These are phyloP conservation scores for Suillus fuscotomentosus DNA, from an alignment of 768 basidiomycete genomes.

Conservation along the genomic window DNA sequence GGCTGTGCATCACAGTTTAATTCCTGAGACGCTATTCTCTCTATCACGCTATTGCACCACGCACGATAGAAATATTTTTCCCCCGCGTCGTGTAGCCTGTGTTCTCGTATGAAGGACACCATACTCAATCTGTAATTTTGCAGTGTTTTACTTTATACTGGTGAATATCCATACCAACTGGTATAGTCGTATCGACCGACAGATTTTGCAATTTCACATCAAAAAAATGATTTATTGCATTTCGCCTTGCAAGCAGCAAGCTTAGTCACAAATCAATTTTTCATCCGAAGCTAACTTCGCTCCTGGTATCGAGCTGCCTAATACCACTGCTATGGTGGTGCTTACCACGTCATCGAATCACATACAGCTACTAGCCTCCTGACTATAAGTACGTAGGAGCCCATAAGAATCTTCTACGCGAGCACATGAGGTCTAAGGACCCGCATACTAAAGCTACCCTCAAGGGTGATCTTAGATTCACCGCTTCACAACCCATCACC, in stretches of 20 bases:
- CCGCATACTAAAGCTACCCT: not conserved
- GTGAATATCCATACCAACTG: not conserved
- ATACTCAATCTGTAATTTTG: not conserved
- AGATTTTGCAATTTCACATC: not conserved
- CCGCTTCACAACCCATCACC: not conserved
- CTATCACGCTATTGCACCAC: not conserved
- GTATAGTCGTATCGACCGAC: not conserved
- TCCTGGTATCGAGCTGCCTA: not conserved
- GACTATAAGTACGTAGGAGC: not conserved
- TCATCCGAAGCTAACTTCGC: not conserved
- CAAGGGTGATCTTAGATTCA: not conserved
- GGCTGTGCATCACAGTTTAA: constrained; percentile 18
- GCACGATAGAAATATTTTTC: not conserved
- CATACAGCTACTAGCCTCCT: not conserved
- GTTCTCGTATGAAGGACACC: not conserved
- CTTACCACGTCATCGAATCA: not conserved
- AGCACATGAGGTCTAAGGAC: not conserved
- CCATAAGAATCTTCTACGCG: not conserved
- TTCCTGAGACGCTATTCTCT: constrained; percentile 14
- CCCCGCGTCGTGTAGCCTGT: not conserved
- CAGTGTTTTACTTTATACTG: not conserved
- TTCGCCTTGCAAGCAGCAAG: not conserved
- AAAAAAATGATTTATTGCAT: not conserved
- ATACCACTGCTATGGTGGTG: not conserved
- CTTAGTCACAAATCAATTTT: not conserved